Conservation (phyloP, 176 grass and related monocot species). For the Canna indica region DNA sequence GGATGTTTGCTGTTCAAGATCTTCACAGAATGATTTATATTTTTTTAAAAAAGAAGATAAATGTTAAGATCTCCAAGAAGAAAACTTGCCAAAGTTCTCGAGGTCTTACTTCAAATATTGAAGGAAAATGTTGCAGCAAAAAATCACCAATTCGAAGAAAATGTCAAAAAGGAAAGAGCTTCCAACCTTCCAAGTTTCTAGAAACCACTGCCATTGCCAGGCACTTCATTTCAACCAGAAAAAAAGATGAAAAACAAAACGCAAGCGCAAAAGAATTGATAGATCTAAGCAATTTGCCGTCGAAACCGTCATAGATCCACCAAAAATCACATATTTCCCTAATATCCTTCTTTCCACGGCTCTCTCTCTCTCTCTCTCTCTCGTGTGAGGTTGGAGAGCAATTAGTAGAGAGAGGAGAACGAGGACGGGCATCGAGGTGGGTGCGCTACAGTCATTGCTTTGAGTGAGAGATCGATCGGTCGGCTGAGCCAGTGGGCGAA, state of each 20-base stretch:
- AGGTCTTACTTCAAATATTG: neutral
- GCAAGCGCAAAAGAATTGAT: neutral
- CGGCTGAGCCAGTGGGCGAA: constrained; percentile 1
- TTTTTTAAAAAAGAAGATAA: neutral
- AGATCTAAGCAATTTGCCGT: neutral
- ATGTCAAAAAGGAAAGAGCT: neutral
- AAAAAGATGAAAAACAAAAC: neutral
- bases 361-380: neutral
- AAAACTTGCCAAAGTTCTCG: neutral
- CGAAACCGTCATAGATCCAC: neutral
- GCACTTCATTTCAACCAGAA: neutral
- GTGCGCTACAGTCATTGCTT: neutral
- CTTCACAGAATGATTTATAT: neutral
- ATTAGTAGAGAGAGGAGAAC: neutral
- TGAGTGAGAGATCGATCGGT: constrained; percentile 1
- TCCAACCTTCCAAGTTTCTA: neutral
- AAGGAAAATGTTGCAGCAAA: neutral
- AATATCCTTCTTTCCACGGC: neutral
- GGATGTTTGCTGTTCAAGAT: neutral
- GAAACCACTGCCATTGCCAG: neutral
- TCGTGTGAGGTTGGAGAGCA: neutral
- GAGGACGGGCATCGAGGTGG: neutral
- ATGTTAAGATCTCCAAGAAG: neutral
- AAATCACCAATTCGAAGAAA: neutral
- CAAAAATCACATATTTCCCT: neutral